Conservation (phyloP, 2,329 filamentous ascomycete genomes). For the Beauveria caledonica region DNA sequence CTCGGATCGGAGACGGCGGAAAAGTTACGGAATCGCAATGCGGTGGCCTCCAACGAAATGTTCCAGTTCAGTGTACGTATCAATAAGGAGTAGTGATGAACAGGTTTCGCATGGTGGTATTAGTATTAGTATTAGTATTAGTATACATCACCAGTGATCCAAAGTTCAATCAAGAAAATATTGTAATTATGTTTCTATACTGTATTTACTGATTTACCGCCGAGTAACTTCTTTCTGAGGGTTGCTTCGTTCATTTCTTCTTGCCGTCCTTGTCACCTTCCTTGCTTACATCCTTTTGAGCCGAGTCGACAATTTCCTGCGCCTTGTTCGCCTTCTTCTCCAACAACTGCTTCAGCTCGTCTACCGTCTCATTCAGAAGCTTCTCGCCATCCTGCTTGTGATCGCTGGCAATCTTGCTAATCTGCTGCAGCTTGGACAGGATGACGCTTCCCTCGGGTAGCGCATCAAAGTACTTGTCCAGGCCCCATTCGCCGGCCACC, state of each 20-base stretch:
- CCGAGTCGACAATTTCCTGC: conserved; percentile 50
- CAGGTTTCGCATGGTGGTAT: neutral
- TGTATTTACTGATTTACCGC: neutral
- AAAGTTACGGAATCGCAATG: conserved; percentile 25
- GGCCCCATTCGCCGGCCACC: conserved; percentile 22
- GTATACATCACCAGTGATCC: too few species aligned
- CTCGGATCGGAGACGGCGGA: conserved; percentile 22
- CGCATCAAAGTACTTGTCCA: conserved; percentile 57
- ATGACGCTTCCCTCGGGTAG: conserved; percentile 58
- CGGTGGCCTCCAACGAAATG: conserved; percentile 25
- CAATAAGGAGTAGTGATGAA: neutral
- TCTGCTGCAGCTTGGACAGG: conserved; percentile 54
- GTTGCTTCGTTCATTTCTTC: neutral
- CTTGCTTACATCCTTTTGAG: conserved; percentile 39
- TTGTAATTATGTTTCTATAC: neutral
- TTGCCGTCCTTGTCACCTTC: neutral
- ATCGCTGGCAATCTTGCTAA: conserved; percentile 57
- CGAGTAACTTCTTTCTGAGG: neutral
- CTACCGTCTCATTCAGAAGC: conserved; percentile 58
- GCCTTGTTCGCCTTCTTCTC: conserved; percentile 50
- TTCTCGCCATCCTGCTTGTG: conserved; percentile 63
- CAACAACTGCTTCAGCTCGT: conserved; percentile 57
- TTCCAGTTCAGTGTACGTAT: conserved; percentile 16
- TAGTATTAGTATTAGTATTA: too few species aligned
- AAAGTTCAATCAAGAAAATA: too few species aligned